phyloP scores from a whole-genome alignment of 2,329 filamentous ascomycete species.

The Penicillium aurantiogriseum region DNA sequence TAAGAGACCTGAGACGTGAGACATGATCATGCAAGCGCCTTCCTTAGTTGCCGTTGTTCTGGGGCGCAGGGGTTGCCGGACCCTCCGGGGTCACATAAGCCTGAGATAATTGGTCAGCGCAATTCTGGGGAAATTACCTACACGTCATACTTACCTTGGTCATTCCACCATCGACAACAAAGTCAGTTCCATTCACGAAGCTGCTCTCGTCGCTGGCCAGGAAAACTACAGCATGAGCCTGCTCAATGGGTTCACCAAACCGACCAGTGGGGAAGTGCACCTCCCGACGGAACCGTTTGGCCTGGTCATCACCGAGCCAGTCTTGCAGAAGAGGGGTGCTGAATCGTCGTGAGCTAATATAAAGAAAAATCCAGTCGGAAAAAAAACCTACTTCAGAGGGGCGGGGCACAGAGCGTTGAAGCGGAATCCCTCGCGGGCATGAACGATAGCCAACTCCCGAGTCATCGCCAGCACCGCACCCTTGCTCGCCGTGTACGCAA shows the following conservation, averaged over 20 bases:
- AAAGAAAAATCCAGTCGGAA: background rate
- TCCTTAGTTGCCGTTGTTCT: constrained; percentile 43
- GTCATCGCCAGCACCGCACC: constrained; percentile 89
- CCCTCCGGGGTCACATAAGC: constrained; percentile 71
- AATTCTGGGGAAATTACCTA: constrained; percentile 1
- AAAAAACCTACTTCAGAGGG: constrained; percentile 66
- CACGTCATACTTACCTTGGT: constrained; percentile 51
- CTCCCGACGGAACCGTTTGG: constrained; percentile 78
- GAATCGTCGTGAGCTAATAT: background rate
- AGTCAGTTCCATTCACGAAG: constrained; percentile 88
- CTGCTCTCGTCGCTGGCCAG: constrained; percentile 82
- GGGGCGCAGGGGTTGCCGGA: constrained; percentile 53
- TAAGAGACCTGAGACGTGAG: background rate
- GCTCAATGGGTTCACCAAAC: constrained; percentile 91
- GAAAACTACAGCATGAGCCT: constrained; percentile 85
- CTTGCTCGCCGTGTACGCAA: constrained; percentile 92
- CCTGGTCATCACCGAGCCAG: constrained; percentile 83
- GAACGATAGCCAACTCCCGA: constrained; percentile 84
- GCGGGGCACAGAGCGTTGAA: constrained; percentile 92
- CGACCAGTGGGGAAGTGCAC: constrained; percentile 85
- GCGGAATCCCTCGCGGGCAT: constrained; percentile 82
- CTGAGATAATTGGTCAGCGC: constrained; percentile 28
- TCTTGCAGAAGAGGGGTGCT: constrained; percentile 85
- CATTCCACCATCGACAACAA: constrained; percentile 95
- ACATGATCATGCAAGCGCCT: background rate